Base-by-base conservation (phyloP, 768 basidiomycete species). In the Leccinum variicolor region DNA sequence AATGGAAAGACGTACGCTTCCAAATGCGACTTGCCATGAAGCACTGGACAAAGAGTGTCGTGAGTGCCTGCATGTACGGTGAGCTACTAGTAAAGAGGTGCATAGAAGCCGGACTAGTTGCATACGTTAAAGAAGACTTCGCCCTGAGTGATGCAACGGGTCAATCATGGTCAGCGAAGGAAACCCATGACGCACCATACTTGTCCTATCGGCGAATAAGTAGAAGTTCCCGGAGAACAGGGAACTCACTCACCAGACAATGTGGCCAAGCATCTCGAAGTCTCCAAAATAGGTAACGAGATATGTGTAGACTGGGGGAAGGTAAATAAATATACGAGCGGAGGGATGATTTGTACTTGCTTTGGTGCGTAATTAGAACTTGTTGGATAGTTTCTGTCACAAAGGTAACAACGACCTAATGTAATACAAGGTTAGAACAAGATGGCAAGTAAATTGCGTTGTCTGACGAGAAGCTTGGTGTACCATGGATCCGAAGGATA, bases 371-470 rank as follows among this genome's bases (percentile, higher is more conserved):
- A 56, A 86, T 82, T 28, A 85, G 65, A 1, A 68, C 73, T 62
- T 85, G 84, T 59, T 85, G 82, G 1, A 77, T 59, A 0, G 80
- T 81, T 58, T 85, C 84, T 51, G 78, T 79, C 3, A 75, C 0
- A 71, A 84, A 75, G 6, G 81, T 79, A 10, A 72, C 71, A 26
- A 66, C 72, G 25, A 85, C 84, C 84, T 85, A 25, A 55, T 25
- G 52, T 25, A 28, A 54, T 14, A 17, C 23, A 39, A 36, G 23
- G 29, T 70, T 39, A 25, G 19, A 8, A 48, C 15, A 10, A 13
- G 14, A 29, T n/a, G 8, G 53, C 53, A 17, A 34, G 19, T 10
- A 19, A 31, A 6, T 14, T 3, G 11, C 17, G 34, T 41, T 23
- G 29, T 68, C 76, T 62, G 54, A 84, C 84, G 25, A 84, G 66